Evolutionary conservation across 2,329 filamentous ascomycete species (phyloP).

Genomic region (Fusarium proliferatum): DNA sequence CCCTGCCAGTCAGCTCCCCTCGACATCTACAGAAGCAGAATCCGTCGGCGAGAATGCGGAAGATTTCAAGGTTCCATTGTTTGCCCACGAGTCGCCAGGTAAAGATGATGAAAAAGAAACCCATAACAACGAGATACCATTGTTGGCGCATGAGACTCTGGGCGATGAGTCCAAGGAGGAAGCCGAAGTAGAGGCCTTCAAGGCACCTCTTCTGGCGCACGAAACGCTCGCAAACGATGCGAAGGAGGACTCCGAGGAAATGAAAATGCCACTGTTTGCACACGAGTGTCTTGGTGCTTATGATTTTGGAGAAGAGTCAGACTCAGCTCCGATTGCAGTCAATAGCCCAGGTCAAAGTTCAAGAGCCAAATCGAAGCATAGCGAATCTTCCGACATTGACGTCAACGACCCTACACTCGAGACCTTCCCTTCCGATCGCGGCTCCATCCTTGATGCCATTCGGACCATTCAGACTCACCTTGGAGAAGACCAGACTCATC

Average conservation of each 20-base stretch:
- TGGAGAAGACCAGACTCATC: conserved; percentile 52
- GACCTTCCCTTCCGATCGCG: conserved; percentile 58
- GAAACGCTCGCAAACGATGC: conserved; percentile 16
- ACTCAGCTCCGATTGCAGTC: conserved; percentile 26
- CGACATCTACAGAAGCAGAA: conserved; percentile 9
- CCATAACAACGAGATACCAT: conserved; percentile 50
- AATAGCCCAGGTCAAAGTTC: conserved; percentile 31
- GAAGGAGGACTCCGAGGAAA: conserved; percentile 31
- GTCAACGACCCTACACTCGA: conserved; percentile 61
- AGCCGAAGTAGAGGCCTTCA: conserved; percentile 48
- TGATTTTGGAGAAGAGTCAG: conserved; percentile 50
- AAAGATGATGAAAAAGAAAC: conserved; percentile 48
- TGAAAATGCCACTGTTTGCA: conserved; percentile 57
- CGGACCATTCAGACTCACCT: conserved; percentile 59
- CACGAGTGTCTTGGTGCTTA: conserved; percentile 60
- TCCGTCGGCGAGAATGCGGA: conserved; percentile 17
- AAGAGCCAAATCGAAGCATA: conserved; percentile 31
- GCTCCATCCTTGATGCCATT: conserved; percentile 58
- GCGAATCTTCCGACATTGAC: conserved; percentile 46
- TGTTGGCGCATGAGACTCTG: conserved; percentile 61
- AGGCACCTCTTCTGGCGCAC: conserved; percentile 23
- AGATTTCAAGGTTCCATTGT: conserved; percentile 52
- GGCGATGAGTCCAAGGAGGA: conserved; percentile 53
- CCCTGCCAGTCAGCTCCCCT: conserved; percentile 7
- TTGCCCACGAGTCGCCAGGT: conserved; percentile 60